A percentile compares a stretch with the other conserved stretches of the same genome.
These are phyloP conservation scores for Lepidium aucheri DNA, from an alignment of 345 rosid species.

Conservation along the genomic window DNA sequence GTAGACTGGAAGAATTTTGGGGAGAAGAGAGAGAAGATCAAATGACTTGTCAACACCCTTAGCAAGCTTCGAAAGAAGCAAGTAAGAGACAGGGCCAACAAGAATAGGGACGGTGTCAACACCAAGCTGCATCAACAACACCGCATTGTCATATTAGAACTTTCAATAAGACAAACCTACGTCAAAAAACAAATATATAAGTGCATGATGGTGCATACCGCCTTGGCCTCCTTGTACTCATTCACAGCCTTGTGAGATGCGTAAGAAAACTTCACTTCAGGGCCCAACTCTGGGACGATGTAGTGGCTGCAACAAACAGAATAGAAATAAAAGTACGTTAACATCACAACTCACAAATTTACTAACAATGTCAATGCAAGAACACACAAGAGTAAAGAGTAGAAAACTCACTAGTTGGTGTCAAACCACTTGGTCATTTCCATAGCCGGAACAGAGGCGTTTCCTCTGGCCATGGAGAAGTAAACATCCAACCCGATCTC, in stretches of 20 bases:
- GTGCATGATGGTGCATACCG: slow-evolving; percentile 37
- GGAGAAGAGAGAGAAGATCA: slow-evolving; percentile 81
- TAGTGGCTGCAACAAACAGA: slow-evolving; percentile 59
- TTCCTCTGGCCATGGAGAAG: slow-evolving; percentile 99
- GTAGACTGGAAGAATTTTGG: slow-evolving; percentile 79
- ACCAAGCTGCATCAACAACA: slow-evolving; percentile 59
- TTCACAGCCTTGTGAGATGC: slow-evolving; percentile 94
- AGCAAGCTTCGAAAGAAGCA: slow-evolving; percentile 88
- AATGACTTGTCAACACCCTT: slow-evolving; percentile 88
- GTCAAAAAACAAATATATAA: too few species aligned
- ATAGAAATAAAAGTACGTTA: not conserved
- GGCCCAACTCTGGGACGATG: slow-evolving; percentile 96
- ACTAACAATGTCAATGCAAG: not conserved
- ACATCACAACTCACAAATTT: not conserved
- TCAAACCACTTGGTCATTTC: slow-evolving; percentile 99
- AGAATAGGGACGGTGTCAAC: slow-evolving; percentile 83
- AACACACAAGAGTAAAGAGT: not conserved
- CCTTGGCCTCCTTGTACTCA: slow-evolving; percentile 96
- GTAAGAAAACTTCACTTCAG: slow-evolving; percentile 79
- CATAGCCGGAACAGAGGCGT: slow-evolving; percentile 96
- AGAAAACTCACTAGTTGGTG: slow-evolving; percentile 90
- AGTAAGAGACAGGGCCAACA: slow-evolving; percentile 90
- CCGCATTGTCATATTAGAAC: slow-evolving; percentile 6
- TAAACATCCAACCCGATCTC: slow-evolving; percentile 77
- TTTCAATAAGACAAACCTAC: too few species aligned